Conservation (phyloP, 495 filamentous ascomycete genomes). For the Physcia stellaris region DNA sequence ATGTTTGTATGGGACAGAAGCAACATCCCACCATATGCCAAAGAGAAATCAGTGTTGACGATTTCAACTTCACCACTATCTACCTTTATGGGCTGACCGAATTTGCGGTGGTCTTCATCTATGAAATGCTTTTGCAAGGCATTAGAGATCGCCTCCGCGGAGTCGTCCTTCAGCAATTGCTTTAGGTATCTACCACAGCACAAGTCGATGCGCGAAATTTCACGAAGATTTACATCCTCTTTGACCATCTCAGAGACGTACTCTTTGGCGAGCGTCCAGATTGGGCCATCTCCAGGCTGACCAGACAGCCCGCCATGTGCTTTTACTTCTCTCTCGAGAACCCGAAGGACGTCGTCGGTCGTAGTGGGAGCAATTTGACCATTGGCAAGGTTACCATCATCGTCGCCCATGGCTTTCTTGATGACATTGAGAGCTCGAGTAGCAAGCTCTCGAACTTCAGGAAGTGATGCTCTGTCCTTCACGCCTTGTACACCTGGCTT, state of each 20-base stretch:
- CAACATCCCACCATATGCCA: conserved; percentile 97
- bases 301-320: conserved; percentile 45
- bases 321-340: conserved; percentile 64
- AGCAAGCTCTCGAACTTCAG: conserved; percentile 87
- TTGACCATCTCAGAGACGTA: conserved; percentile 80
- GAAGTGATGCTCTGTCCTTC: conserved; percentile 74
- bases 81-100: conserved; percentile 67
- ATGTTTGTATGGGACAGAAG: conserved; percentile 93
- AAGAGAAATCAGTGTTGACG: conserved; percentile 94
- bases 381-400: conserved; percentile 37
- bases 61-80: conserved; percentile 85
- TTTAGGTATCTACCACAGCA: conserved; percentile 62
- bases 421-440: conserved; percentile 73
- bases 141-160: conserved; percentile 45
- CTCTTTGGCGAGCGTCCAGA: conserved; percentile 52
- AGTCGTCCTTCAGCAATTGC: conserved; percentile 45
- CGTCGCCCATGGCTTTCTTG: conserved; percentile 81
- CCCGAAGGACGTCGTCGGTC: conserved; percentile 57
- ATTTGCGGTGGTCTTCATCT: conserved; percentile 75
- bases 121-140: conserved; percentile 58
- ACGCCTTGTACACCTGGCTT: conserved; percentile 87
- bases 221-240: conserved; percentile 77
- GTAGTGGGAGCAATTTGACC: conserved; percentile 56
- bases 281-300: conserved; percentile 42
- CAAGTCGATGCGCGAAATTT: conserved; percentile 53